Conservation (phyloP, 805 yeast genomes). For the Ogataea trehaloabstinens region DNA sequence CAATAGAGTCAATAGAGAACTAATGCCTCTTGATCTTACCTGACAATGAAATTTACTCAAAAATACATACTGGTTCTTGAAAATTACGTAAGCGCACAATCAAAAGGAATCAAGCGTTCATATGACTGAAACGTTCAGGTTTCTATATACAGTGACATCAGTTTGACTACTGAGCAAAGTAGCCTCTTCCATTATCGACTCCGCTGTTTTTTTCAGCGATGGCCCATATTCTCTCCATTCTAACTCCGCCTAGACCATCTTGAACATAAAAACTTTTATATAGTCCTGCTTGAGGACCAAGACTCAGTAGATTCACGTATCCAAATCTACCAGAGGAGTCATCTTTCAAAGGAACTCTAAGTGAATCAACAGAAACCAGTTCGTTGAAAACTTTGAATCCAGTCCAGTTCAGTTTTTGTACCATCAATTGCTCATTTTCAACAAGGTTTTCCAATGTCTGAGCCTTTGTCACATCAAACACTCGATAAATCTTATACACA, state of each 20-base stretch:
- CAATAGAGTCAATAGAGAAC: too few relatives aligned
- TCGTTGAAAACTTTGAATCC: conserved; percentile 68
- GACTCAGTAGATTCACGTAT: conserved; percentile 47
- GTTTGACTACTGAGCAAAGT: conserved; percentile 18
- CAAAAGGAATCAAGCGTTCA: too few relatives aligned
- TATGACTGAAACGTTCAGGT: too few relatives aligned
- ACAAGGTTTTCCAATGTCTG: conserved; percentile 64
- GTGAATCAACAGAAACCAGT: conserved; percentile 48
- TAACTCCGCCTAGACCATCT: conserved; percentile 76
- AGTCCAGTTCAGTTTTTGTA: conserved; percentile 64
- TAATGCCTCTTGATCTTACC: too few relatives aligned
- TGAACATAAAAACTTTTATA: conserved; percentile 52
- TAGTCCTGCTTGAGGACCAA: conserved; percentile 34
- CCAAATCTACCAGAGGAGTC: conserved; percentile 40
- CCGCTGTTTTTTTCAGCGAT: conserved; percentile 69
- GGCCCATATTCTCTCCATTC: conserved; percentile 85
- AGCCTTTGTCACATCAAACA: conserved; percentile 60
- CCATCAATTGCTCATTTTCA: conserved; percentile 59
- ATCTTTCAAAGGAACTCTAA: conserved; percentile 37
- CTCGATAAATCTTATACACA: conserved; percentile 68
- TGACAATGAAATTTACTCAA: too few relatives aligned
- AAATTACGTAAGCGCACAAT: too few relatives aligned
- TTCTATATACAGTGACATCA: not conserved
- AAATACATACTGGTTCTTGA: too few relatives aligned
- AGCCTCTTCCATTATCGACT: conserved; percentile 62